Evolutionary conservation across 2,329 filamentous ascomycete species (phyloP).

Genomic region (Colletotrichum euphorbiae): DNA sequence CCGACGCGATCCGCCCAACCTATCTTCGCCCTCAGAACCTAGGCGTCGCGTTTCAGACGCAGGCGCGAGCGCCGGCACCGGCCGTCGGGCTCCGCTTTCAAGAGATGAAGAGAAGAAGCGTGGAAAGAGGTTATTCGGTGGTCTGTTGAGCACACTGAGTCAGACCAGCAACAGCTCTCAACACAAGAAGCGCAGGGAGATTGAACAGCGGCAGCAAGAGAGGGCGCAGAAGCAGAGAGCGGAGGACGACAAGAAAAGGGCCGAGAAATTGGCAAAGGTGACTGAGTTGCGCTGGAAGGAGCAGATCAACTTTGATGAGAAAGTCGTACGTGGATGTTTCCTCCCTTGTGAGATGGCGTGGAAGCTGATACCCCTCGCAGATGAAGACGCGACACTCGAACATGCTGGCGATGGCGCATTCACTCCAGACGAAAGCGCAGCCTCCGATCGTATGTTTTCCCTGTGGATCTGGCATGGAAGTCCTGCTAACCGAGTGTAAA

Average conservation of each 20-base stretch:
- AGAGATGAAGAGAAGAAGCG: constrained; percentile 82
- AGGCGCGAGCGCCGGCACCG: constrained; percentile 40
- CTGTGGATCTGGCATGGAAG: not conserved
- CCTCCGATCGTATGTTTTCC: constrained; percentile 77
- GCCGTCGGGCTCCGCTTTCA: constrained; percentile 49
- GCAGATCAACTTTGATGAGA: constrained; percentile 80
- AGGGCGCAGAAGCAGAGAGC: constrained; percentile 78
- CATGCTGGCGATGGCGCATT: constrained; percentile 77
- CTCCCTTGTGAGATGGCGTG: constrained; percentile 6
- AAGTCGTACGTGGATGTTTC: constrained; percentile 69
- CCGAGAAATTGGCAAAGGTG: constrained; percentile 73
- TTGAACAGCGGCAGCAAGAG: constrained; percentile 84
- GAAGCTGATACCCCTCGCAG: constrained; percentile 56
- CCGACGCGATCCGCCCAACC: not conserved
- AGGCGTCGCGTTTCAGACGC: not conserved
- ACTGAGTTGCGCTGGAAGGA: constrained; percentile 71
- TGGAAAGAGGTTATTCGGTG: constrained; percentile 87
- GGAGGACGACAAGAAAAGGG: constrained; percentile 76
- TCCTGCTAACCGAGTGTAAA: constrained; percentile 51
- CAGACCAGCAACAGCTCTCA: constrained; percentile 73
- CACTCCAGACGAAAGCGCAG: constrained; percentile 76
- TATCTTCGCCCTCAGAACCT: not conserved
- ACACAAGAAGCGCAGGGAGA: constrained; percentile 80
- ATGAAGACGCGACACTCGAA: constrained; percentile 81
- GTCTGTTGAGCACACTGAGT: constrained; percentile 80